phyloP scores from a whole-genome alignment of 2,329 filamentous ascomycete genomes.

The Fusarium subglutinans region DNA sequence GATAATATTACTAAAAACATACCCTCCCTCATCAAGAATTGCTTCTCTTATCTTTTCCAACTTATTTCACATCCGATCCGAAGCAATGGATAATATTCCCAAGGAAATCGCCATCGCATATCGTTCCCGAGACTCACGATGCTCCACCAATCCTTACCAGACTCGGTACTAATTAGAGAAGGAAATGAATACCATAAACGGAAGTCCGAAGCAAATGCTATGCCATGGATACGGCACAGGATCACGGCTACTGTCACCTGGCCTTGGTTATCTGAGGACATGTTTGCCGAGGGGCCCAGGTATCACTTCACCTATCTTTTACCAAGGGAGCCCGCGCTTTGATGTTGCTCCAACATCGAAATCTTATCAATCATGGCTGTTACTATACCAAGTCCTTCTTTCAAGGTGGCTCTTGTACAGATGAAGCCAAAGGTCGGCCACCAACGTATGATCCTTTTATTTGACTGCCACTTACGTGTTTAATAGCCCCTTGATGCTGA shows the following conservation, averaged over 20 bases:
- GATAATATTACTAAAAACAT: neutral
- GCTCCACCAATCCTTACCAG: constrained; percentile 17
- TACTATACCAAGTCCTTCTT: constrained; percentile 1
- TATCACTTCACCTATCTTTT: neutral
- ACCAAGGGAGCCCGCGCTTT: neutral
- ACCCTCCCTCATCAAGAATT: neutral
- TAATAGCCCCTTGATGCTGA: constrained; percentile 33
- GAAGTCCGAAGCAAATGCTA: constrained; percentile 1
- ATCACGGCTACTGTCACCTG: neutral
- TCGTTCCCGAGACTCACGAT: neutral
- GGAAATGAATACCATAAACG: constrained; percentile 8
- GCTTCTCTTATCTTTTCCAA: neutral
- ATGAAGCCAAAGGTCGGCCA: constrained; percentile 34
- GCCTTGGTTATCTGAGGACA: neutral
- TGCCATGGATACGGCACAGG: neutral
- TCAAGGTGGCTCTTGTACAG: constrained; percentile 36
- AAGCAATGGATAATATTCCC: neutral
- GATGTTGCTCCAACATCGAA: neutral
- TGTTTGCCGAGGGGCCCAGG: neutral
- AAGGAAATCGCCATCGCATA: neutral
- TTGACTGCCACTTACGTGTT: neutral
- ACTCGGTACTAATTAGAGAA: constrained; percentile 19
- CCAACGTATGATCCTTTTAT: neutral
- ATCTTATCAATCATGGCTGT: constrained; percentile 15
- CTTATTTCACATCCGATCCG: neutral